Percentiles rank a stretch among this genome's conserved stretches.
Evolutionary conservation across 2,329 filamentous ascomycete species (phyloP).

Genomic region (Colletotrichum chlorophyti): DNA sequence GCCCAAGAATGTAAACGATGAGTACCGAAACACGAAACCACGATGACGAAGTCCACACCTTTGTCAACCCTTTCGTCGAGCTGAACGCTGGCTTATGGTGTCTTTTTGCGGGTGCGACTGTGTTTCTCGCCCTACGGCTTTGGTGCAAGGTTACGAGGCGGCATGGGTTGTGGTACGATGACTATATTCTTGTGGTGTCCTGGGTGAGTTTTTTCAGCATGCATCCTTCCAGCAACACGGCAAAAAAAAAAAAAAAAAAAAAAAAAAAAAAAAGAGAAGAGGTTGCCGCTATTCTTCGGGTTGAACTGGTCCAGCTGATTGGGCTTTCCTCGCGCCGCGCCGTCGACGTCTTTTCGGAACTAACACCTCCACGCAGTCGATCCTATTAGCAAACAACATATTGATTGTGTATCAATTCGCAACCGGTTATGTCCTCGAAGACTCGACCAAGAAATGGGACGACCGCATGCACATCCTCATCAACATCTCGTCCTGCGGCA

Average conservation of each 20-base stretch:
- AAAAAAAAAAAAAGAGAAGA: too few species aligned
- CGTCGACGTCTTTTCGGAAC: too few species aligned
- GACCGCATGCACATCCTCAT: constrained; percentile 61
- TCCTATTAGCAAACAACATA: constrained; percentile 52
- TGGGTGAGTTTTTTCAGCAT: constrained; percentile 47
- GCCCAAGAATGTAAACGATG: constrained; percentile 25
- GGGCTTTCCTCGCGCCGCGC: too few species aligned
- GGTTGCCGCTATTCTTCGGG: too few species aligned
- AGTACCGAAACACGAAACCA: constrained; percentile 30
- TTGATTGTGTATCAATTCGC: constrained; percentile 54
- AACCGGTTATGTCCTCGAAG: constrained; percentile 51
- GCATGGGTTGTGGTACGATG: constrained; percentile 47
- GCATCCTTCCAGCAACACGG: constrained; percentile 26
- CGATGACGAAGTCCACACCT: constrained; percentile 34
- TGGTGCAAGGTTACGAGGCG: constrained; percentile 43
- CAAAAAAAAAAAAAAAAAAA: not conserved
- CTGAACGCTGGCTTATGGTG: constrained; percentile 42
- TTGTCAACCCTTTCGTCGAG: constrained; percentile 37
- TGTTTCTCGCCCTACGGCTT: constrained; percentile 39
- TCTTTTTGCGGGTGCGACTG: constrained; percentile 38
- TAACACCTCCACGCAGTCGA: constrained; percentile 31
- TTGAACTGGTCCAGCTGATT: too few species aligned
- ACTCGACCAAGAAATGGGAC: constrained; percentile 50
- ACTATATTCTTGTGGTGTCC: constrained; percentile 43
- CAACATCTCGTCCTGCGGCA: constrained; percentile 47